A percentile compares a stretch with the other conserved stretches of the same genome.
Evolutionary conservation across 2,329 filamentous ascomycete genomes (phyloP).

Genomic region (Diaporthe citri): DNA sequence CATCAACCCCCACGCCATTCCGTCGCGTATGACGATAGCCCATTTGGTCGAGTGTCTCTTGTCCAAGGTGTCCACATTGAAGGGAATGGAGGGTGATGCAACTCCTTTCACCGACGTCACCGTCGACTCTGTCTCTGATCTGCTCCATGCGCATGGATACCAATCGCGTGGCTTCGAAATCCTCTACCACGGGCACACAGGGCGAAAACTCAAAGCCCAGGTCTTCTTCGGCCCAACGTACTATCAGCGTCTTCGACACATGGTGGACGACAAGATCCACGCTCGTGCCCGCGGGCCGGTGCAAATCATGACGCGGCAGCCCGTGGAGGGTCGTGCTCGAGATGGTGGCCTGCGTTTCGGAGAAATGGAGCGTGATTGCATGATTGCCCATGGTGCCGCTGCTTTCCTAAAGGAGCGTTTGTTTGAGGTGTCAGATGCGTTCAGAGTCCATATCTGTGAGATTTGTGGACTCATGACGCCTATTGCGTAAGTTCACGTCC

Average conservation of each 20-base stretch:
- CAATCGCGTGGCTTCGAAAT: slow-evolving; percentile 97
- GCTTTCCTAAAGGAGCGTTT: slow-evolving; percentile 97
- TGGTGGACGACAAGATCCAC: slow-evolving; percentile 99
- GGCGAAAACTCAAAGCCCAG: slow-evolving; percentile 91
- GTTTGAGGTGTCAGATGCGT: slow-evolving; percentile 97
- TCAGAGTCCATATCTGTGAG: slow-evolving; percentile 97
- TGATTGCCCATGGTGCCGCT: slow-evolving; percentile 99
- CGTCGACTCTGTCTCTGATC: slow-evolving; percentile 89
- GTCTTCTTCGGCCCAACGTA: slow-evolving; percentile 98
- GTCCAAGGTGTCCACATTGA: slow-evolving; percentile 93
- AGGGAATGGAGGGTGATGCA: slow-evolving; percentile 95
- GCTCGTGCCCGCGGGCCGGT: slow-evolving; percentile 96
- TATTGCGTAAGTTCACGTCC: slow-evolving; percentile 82
- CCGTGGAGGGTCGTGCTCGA: slow-evolving; percentile 96
- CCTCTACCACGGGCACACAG: slow-evolving; percentile 99
- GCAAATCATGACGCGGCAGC: slow-evolving; percentile 96
- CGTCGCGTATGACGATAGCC: slow-evolving; percentile 99
- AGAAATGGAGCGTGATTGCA: slow-evolving; percentile 99
- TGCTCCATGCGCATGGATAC: slow-evolving; percentile 91
- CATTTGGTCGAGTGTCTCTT: slow-evolving; percentile 99
- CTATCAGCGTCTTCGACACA: slow-evolving; percentile 97
- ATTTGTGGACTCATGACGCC: slow-evolving; percentile 99
- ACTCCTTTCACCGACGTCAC: slow-evolving; percentile 99
- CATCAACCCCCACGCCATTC: slow-evolving; percentile 99
- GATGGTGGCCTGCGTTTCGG: slow-evolving; percentile 99